phyloP scores from a whole-genome alignment of 225 moss, liverwort and hornwort genomes.

The Antitrichia curtipendula region DNA sequence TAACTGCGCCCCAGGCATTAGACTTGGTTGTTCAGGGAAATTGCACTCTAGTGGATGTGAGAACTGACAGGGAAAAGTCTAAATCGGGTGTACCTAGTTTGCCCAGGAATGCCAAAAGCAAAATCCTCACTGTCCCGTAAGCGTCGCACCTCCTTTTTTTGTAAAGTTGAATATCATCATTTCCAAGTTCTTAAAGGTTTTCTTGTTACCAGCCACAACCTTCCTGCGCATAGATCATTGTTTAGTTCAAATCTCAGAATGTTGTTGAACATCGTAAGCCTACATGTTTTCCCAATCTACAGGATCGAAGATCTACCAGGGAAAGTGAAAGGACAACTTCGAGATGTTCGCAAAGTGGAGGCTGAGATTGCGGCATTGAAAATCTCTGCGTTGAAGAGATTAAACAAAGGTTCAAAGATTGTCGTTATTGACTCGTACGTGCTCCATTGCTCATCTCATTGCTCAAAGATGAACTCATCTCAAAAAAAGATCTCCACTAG shows the following conservation, averaged over 20 bases:
- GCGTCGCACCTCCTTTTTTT: not conserved
- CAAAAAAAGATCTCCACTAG: not conserved
- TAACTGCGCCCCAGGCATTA: conserved; percentile 74
- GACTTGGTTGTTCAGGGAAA: conserved; percentile 58
- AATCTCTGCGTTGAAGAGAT: conserved; percentile 59
- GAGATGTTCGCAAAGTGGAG: conserved; percentile 80
- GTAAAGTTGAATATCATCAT: not conserved
- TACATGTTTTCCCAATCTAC: not conserved
- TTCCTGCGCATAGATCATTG: not conserved
- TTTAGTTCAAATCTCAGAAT: not conserved
- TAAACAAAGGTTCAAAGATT: conserved; percentile 65
- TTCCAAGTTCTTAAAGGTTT: not conserved
- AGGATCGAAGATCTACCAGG: conserved; percentile 55
- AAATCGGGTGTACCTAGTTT: conserved; percentile 75
- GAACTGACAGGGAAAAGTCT: conserved; percentile 67
- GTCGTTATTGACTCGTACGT: conserved; percentile 63
- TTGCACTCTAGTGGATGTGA: conserved; percentile 63
- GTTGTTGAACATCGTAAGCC: not conserved
- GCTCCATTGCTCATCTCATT: not conserved
- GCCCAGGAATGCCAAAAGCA: conserved; percentile 58
- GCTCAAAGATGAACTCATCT: not conserved
- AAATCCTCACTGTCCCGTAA: conserved; percentile 55
- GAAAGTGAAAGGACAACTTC: conserved; percentile 67
- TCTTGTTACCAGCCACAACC: not conserved
- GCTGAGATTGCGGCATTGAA: conserved; percentile 85